Conservation (phyloP, 495 filamentous ascomycete genomes). For the Opeltia flavorubescens region DNA sequence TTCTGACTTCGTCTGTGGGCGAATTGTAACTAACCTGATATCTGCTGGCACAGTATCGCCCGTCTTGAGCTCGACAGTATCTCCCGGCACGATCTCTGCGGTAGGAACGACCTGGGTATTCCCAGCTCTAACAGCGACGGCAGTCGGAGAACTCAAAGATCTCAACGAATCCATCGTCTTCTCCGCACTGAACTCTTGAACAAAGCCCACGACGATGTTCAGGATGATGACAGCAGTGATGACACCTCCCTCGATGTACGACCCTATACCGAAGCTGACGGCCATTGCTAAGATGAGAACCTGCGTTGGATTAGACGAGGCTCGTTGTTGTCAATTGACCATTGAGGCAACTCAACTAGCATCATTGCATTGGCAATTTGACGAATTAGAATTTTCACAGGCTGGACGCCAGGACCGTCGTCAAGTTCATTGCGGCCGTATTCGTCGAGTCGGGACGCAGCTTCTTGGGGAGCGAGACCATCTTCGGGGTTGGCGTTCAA, state of each 20-base stretch:
- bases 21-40: slow-evolving; percentile 23
- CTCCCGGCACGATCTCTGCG: slow-evolving; percentile 43
- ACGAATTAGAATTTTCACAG: slow-evolving; percentile 41
- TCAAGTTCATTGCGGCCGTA: slow-evolving; percentile 51
- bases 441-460: slow-evolving; percentile 36
- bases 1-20: not conserved
- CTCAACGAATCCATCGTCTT: slow-evolving; percentile 65
- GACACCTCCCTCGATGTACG: slow-evolving; percentile 60
- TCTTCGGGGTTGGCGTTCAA: slow-evolving; percentile 44
- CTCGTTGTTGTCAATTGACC: slow-evolving; percentile 5
- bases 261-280: slow-evolving; percentile 52
- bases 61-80: slow-evolving; percentile 64
- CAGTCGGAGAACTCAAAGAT: slow-evolving; percentile 47
- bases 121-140: slow-evolving; percentile 40
- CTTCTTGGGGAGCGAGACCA: slow-evolving; percentile 44
- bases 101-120: slow-evolving; percentile 37
- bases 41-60: slow-evolving; percentile 78
- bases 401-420: slow-evolving; percentile 41
- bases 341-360: slow-evolving; percentile 22
- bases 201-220: slow-evolving; percentile 56
- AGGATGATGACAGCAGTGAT: slow-evolving; percentile 49
- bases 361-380: slow-evolving; percentile 59
- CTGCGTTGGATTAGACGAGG: slow-evolving; percentile 18
- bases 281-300: slow-evolving; percentile 56
- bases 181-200: slow-evolving; percentile 57